Base-by-base conservation (phyloP, 2,329 filamentous ascomycete genomes). In the Helminthosporium solani region DNA sequence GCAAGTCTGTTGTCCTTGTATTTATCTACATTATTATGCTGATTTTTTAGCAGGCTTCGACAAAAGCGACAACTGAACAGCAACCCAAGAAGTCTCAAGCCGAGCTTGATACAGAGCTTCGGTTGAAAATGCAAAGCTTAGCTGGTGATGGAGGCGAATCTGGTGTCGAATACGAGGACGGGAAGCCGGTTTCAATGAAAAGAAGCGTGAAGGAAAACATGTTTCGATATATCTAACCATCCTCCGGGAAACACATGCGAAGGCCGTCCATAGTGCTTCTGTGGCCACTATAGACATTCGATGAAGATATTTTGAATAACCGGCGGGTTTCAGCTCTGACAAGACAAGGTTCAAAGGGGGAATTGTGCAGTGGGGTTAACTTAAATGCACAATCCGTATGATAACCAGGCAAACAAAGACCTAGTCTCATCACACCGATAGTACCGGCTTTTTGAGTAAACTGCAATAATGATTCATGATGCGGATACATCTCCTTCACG, bases 101-200 rank as follows among this genome's bases (percentile, higher is more conserved):
- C 0, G 76, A 90, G 57, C 66, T 81, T 1, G 87, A 91, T 58
- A 80, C 82, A 50, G 86, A 90, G 55, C 66, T 91, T 19, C 76
- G 77, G 33, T 65, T 77, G 48, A 87, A 83, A 50, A 76, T 91
- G 58, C 83, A 87, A 55, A 81, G 78, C 9, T 73, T 85, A 23
- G 78, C 85, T 0, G 87, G 87, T 0, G 86, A 85, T 33, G 87
- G 87, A 3, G 87, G 88, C 7, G 80, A 79, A 20, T 76, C 85
- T 2, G 88, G 87, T 1, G 73, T 91, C 3, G 87, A 90, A 66
- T 85, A 87, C 49, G 87, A 91, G 66, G 79, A 88, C 56, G 88
- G 88, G 0, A 79, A 85, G 64, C 82, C 87, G 0, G 82, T 82
- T 5, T 76, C 84, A 0, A 85, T 91, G 78, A 90, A 89, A 70